Evolutionary conservation across 1,139 yeast species (phyloP), one percentile per base, ranked within the genome.

Genomic region (Meyerozyma smithsonii): DNA sequence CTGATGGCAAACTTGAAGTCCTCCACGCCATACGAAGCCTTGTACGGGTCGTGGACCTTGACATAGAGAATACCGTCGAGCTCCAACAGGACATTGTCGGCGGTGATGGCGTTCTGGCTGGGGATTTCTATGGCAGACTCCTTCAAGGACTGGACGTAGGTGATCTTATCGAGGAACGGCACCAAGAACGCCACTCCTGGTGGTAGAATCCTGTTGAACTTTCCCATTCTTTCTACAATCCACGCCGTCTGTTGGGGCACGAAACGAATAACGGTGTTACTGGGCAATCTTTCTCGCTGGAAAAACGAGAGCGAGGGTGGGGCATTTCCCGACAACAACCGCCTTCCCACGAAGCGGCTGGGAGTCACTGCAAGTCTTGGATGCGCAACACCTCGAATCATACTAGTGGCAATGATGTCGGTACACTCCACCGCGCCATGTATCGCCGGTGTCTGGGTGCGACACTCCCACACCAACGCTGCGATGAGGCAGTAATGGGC

Each of bases 181-280:
- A 84, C 49, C 51, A 87, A 64, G 32, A 87, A 59, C 3, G 94
- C 89, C 38, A 85, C 66, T 14, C 95, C 96, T 0, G 95, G 95
- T 32, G 79, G 76, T 44, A 87, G 70, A 28, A 85, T 81, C 44
- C 83, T 66, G 58, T 81, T 74, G 65, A 84, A 87, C 57, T 83
- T 84, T 24, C 96, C 96, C 95, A 87, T 87, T 47, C 96, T 71
- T 61, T 87, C 96, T 20, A 87, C 95, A 16, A 87, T 79, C 90
- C 94, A 87, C 3, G 95, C 95, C 11, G 87, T 83, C 61, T 86
- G 95, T 57, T 87, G 95, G 2, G 96, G 96, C 4, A 87, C 95
- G 58, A 87, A 87, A 50, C 84, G 67, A 35, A 86, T 59, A 1
- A 85, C 60, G 2, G 95, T 86, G 59, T 86, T 86, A 23, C 87